A percentile compares a stretch with the other conserved stretches of the same genome.
phyloP scores from a whole-genome alignment of 2,329 filamentous ascomycete species.

The Calonectria montana region DNA sequence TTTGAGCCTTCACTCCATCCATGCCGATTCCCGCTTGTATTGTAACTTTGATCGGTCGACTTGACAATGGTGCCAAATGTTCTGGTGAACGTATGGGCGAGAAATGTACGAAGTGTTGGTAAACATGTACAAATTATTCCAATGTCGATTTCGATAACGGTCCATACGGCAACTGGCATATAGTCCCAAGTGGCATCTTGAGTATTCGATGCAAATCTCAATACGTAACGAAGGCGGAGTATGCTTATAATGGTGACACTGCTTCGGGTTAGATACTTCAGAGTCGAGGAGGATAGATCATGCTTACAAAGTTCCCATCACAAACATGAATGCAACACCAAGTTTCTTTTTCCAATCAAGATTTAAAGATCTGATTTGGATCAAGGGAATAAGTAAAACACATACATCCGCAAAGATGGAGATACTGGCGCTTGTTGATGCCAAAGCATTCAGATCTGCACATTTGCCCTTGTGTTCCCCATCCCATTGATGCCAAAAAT shows the following conservation, averaged over 20 bases:
- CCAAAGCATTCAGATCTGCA: neutral
- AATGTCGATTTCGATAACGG: neutral
- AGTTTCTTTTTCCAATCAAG: neutral
- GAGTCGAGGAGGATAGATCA: neutral
- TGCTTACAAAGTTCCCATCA: slow-evolving; percentile 42
- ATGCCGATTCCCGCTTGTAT: neutral
- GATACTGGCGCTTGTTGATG: neutral
- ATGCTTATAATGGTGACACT: slow-evolving; percentile 33
- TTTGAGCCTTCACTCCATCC: neutral
- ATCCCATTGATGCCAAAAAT: slow-evolving; percentile 48
- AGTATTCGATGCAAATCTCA: neutral
- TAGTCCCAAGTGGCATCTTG: neutral
- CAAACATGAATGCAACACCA: neutral
- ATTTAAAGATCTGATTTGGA: neutral
- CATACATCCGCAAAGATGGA: neutral
- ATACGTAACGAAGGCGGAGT: neutral
- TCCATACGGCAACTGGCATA: neutral
- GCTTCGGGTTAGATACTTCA: neutral
- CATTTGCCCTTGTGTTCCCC: neutral
- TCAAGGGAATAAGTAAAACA: neutral
- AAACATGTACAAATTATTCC: neutral
- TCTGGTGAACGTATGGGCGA: neutral
- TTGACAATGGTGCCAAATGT: neutral
- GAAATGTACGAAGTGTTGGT: slow-evolving; percentile 32
- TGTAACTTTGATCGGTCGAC: neutral